Conservation (phyloP, 768 basidiomycete species). For the Leccinum uliginosum region DNA sequence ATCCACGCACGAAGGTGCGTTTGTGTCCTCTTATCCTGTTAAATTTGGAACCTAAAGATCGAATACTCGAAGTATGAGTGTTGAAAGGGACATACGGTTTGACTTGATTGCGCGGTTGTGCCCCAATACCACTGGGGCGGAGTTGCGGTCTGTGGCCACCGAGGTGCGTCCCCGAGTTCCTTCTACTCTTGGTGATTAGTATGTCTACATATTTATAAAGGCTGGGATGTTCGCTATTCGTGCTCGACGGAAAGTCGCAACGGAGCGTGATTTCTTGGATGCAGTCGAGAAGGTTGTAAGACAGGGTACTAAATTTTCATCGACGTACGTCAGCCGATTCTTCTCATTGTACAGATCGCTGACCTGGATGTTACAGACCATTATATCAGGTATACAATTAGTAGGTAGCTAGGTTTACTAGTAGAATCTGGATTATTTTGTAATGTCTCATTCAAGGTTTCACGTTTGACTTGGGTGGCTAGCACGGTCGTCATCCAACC, state of each 20-base stretch:
- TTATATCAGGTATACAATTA: constrained; percentile 94
- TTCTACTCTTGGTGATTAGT: constrained; percentile 65
- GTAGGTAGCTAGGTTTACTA: constrained; percentile 17
- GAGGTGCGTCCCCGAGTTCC: constrained; percentile 51
- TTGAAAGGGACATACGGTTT: constrained; percentile 94
- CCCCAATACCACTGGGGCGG: constrained; percentile 98
- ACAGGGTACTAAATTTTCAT: constrained; percentile 97
- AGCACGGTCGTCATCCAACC: background rate
- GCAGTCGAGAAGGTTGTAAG: constrained; percentile 98
- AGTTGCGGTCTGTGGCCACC: constrained; percentile 93
- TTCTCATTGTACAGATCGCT: background rate
- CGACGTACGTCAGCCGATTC: constrained; percentile 62
- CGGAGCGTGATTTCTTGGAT: constrained; percentile 95
- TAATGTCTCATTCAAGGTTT: constrained; percentile 7
- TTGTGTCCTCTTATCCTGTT: background rate
- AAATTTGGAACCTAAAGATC: background rate
- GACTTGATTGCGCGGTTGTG: constrained; percentile 96
- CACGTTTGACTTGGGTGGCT: background rate
- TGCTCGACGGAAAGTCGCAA: constrained; percentile 91
- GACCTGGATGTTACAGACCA: constrained; percentile 45
- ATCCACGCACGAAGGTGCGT: constrained; percentile 91
- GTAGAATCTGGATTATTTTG: constrained; percentile 10
- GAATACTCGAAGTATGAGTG: constrained; percentile 72
- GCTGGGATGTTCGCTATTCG: constrained; percentile 99
- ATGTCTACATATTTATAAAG: constrained; percentile 80